Conservation (phyloP, 768 basidiomycete species). For the Lactarius trivialis region DNA sequence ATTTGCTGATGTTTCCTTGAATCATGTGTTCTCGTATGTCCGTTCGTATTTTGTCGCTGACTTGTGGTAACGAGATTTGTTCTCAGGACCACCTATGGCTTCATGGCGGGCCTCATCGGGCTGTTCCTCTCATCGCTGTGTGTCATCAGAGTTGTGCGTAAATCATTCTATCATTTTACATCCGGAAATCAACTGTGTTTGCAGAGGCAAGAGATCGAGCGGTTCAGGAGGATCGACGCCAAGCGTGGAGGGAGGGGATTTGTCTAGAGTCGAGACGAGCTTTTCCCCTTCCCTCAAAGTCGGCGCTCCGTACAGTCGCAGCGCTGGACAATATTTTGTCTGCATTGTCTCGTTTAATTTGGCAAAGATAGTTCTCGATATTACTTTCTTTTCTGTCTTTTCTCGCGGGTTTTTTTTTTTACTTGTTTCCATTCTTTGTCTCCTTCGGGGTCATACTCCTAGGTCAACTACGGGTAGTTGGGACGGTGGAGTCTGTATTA, state of each 20-base stretch:
- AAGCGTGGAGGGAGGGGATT: constrained; percentile 86
- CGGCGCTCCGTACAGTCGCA: background rate
- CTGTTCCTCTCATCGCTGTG: constrained; percentile 78
- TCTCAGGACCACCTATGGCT: constrained; percentile 62
- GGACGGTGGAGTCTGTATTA: background rate
- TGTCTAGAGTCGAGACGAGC: constrained; percentile 42
- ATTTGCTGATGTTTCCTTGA: constrained; percentile 66
- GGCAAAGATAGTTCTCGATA: background rate
- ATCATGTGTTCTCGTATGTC: constrained; percentile 78
- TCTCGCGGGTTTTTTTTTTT: background rate
- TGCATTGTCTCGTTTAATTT: background rate
- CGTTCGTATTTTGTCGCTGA: background rate
- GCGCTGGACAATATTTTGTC: background rate
- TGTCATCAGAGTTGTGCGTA: constrained; percentile 77
- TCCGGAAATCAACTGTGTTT: background rate
- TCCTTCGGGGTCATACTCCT: background rate
- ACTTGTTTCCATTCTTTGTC: background rate
- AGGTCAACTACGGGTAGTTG: background rate
- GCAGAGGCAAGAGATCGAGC: constrained; percentile 72
- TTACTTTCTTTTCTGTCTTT: background rate
- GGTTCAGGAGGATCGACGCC: constrained; percentile 84
- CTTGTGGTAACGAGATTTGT: background rate
- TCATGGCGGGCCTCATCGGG: constrained; percentile 69
- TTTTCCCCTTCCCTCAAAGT: background rate
- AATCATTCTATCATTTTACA: background rate